Evolutionary conservation across 257 asterid species (phyloP), one percentile per base, ranked within the genome.

Genomic region (Dorcoceras hygrometricum): DNA sequence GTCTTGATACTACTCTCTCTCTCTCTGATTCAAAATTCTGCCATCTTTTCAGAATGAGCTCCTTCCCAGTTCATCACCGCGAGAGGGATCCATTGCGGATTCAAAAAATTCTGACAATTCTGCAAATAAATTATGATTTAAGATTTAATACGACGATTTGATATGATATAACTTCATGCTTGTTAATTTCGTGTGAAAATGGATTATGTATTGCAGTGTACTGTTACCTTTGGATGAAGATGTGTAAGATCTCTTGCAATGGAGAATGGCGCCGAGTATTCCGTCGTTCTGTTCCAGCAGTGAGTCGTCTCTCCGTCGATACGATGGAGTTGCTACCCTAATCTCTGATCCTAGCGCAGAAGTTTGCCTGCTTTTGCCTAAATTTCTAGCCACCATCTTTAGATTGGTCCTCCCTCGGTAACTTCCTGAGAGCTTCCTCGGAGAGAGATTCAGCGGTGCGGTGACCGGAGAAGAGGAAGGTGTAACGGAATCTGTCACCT

Each of bases 321-420:
- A 73, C 68, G 80, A 78, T 60, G 79, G 69, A 48, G 80, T 70
- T 27, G 75, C 71, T 10, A 24, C 56, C 1, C 82, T 82, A 1
- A 65, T 76, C 1, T 80, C 56, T 0, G 93, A 14, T 31, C 5
- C 36, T 31, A 10, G 2, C 10, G 36, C 80, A 0, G 96, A 70
- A 0, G 89, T 86, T 10, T 97, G 82, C 31, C 95, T 75, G 54
- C 91, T 89, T 69, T 84, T 89, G 8, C 78, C 95, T 4, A 87
- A 66, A 39, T 39, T 39, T 39, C 50, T 39, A 12, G 50, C 50
- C 50, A 12, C 50, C 6, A 39, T 12, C 50, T 79, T 80, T 24
- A 92, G 77, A 65, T 39, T 39, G 12, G 89, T 86, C 8, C 87
- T 84, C 0, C 75, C 75, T 20, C 90, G 72, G 46, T 81, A 71